Evolutionary conservation across 2,329 filamentous ascomycete genomes (phyloP).

Genomic region (Calonectria pauciramosa): DNA sequence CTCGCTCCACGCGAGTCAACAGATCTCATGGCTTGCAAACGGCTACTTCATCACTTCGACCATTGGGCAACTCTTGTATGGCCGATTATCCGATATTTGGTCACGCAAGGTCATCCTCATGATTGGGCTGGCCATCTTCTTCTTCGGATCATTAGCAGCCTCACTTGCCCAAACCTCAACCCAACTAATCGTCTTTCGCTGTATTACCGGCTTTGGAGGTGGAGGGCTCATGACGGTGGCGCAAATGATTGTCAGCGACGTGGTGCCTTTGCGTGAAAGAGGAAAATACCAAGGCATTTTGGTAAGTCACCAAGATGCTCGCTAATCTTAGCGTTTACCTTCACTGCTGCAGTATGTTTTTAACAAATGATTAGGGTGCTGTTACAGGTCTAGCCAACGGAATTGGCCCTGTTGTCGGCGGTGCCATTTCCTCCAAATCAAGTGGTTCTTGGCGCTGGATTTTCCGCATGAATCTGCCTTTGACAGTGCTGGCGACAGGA

Average conservation of each 20-base stretch:
- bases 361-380: not conserved
- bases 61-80: not conserved
- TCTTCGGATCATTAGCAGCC: not conserved
- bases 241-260: constrained; percentile 7
- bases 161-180: not conserved
- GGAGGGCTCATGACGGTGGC: not conserved
- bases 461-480: constrained; percentile 5
- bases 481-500: not conserved
- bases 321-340: not conserved
- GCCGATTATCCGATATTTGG: not conserved
- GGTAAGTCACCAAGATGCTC: not conserved
- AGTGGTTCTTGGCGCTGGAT: not conserved
- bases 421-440: not conserved
- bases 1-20: not conserved
- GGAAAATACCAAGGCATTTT: constrained; percentile 4
- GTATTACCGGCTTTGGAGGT: not conserved
- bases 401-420: not conserved
- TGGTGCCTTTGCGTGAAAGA: not conserved
- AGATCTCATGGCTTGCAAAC: not conserved
- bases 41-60: constrained; percentile 1
- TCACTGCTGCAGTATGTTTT: no score
- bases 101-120: constrained; percentile 1
- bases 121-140: not conserved
- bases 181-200: not conserved
- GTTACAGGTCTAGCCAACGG: not conserved